Conservation (phyloP, 371 early-diverging fungal genomes). For the Massospora cicadina region DNA sequence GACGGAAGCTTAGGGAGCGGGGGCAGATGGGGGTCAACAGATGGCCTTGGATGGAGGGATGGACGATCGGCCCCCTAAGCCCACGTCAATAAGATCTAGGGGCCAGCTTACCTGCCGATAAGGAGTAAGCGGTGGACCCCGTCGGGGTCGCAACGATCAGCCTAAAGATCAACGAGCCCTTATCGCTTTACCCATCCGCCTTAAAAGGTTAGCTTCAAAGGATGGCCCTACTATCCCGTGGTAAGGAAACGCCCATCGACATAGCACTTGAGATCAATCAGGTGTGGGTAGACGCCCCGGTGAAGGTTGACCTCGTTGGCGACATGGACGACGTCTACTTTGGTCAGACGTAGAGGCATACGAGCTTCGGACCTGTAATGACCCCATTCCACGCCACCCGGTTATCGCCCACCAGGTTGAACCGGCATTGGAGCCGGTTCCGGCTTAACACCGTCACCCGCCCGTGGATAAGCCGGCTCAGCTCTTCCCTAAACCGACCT, state of each 20-base stretch:
- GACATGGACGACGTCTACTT: conserved; percentile 21
- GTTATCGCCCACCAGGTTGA: conserved; percentile 29
- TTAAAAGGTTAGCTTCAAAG: conserved; percentile 23
- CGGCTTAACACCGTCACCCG: conserved; percentile 42
- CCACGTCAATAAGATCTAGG: neutral
- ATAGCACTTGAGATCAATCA: conserved; percentile 57
- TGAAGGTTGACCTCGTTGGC: conserved; percentile 84
- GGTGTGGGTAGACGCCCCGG: conserved; percentile 67
- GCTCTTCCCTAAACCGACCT: conserved; percentile 30
- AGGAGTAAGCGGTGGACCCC: conserved; percentile 86
- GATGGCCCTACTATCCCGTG: conserved; percentile 53
- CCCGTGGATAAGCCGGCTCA: conserved; percentile 39
- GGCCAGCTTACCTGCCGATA: conserved; percentile 45
- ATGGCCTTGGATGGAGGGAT: conserved; percentile 76
- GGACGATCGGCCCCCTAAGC: conserved; percentile 74
- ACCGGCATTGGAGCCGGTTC: conserved; percentile 56
- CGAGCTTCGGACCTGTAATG: neutral
- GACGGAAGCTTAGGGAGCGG: conserved; percentile 80
- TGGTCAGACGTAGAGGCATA: neutral
- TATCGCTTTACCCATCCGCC: conserved; percentile 33
- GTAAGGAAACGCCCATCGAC: conserved; percentile 66
- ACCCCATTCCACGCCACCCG: conserved; percentile 15
- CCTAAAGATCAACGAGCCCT: conserved; percentile 23
- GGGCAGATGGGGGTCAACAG: conserved; percentile 92
- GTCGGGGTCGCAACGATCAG: conserved; percentile 82